Conservation (phyloP, 345 rosid species). For the Citrus reticulata region DNA sequence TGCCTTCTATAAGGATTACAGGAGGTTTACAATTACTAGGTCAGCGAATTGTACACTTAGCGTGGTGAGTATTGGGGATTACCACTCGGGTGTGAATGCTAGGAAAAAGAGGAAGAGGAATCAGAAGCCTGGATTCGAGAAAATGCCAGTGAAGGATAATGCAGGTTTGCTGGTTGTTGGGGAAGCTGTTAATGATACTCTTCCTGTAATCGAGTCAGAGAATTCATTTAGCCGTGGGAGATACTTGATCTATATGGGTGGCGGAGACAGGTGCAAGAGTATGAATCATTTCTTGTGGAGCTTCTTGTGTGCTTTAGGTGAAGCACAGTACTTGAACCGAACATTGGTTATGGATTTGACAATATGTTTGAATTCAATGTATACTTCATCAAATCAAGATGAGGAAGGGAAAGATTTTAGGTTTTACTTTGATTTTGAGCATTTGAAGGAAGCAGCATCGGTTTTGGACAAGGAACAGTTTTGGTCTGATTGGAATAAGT, state of each 20-base stretch:
- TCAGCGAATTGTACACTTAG: slow-evolving; percentile 62
- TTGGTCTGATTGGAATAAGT: slow-evolving; percentile 78
- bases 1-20: slow-evolving; percentile 83
- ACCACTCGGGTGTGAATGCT: slow-evolving; percentile 86
- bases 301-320: slow-evolving; percentile 91
- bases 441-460: slow-evolving; percentile 79
- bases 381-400: slow-evolving; percentile 64
- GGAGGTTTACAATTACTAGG: slow-evolving; percentile 63
- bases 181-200: slow-evolving; percentile 71
- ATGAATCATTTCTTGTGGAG: slow-evolving; percentile 98
- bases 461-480: slow-evolving; percentile 86
- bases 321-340: slow-evolving; percentile 88
- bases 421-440: slow-evolving; percentile 93
- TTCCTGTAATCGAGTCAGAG: slow-evolving; percentile 71
- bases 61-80: slow-evolving; percentile 68
- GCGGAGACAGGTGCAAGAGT: slow-evolving; percentile 91
- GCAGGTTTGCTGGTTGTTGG: slow-evolving; percentile 57
- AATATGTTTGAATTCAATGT: slow-evolving; percentile 70
- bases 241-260: slow-evolving; percentile 73
- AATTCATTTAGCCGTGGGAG: slow-evolving; percentile 55
- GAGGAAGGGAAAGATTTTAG: slow-evolving; percentile 97
- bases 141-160: slow-evolving; percentile 31
- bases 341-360: slow-evolving; percentile 89
- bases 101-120: slow-evolving; percentile 77
- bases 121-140: slow-evolving; percentile 67